Conservation (phyloP, 768 basidiomycete species). For the Strobilomyces echinocephalus region DNA sequence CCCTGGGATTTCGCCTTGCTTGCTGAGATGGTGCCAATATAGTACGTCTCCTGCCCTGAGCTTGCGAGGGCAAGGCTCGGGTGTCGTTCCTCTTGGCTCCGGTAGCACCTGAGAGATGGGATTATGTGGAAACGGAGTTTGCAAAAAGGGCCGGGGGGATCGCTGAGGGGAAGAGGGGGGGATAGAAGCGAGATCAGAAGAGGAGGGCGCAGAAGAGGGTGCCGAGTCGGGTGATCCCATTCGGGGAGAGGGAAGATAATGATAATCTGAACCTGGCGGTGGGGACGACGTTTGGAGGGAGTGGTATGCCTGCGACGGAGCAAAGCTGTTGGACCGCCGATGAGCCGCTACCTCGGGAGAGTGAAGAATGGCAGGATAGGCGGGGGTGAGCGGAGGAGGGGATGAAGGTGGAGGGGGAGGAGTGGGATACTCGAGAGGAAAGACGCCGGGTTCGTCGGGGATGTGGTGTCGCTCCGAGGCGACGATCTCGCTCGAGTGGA, state of each 20-base stretch:
- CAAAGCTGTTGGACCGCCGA: slow-evolving; percentile 5
- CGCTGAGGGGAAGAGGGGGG: slow-evolving; percentile 19
- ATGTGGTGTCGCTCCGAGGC: slow-evolving; percentile 64
- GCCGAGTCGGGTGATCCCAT: slow-evolving; percentile 20
- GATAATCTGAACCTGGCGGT: slow-evolving; percentile 16
- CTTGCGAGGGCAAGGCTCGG: slow-evolving; percentile 30
- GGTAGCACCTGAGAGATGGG: slow-evolving; percentile 10
- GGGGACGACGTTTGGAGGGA: slow-evolving; percentile 17
- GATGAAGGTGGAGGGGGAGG: slow-evolving; percentile 31
- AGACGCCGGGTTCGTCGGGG: slow-evolving; percentile 58
- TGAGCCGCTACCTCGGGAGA: slow-evolving; percentile 26
- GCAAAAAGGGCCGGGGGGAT: slow-evolving; percentile 21
- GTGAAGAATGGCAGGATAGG: slow-evolving; percentile 27
- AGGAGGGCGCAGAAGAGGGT: slow-evolving; percentile 22
- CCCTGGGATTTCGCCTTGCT: slow-evolving; percentile 68
- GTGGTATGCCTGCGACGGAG: slow-evolving; percentile 20
- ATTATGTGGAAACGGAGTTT: slow-evolving; percentile 8
- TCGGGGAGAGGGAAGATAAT: slow-evolving; percentile 23
- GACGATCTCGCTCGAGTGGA: slow-evolving; percentile 67
- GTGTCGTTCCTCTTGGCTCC: slow-evolving; percentile 9
- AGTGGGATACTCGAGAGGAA: slow-evolving; percentile 37
- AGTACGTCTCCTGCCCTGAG: slow-evolving; percentile 59
- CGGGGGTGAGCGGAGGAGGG: slow-evolving; percentile 28
- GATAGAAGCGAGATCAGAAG: slow-evolving; percentile 19
- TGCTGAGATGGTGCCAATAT: slow-evolving; percentile 73